These are phyloP conservation scores for Phialocephala subalpina DNA, from an alignment of 2,329 filamentous ascomycete species.

Conservation along the genomic window DNA sequence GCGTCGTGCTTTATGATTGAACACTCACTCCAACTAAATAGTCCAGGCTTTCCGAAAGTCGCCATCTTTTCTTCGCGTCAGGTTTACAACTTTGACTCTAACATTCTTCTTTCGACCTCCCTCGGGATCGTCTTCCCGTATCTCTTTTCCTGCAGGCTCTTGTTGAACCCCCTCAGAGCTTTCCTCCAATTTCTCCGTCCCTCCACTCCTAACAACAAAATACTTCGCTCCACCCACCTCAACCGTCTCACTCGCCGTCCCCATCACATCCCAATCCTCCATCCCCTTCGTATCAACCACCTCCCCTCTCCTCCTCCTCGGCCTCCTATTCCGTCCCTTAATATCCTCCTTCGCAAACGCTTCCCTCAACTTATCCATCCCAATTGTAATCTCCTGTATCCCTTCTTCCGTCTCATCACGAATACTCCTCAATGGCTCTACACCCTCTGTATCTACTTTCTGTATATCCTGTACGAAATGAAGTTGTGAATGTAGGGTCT, in stretches of 20 bases:
- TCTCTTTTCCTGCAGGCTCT: too few species aligned
- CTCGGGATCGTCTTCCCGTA: too few species aligned
- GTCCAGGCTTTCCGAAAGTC: too few species aligned
- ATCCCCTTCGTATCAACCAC: conserved; percentile 28
- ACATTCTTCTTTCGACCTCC: too few species aligned
- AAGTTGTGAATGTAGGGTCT: conserved; percentile 81
- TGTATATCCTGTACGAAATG: conserved; percentile 92
- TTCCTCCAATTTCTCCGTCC: conserved; percentile 19
- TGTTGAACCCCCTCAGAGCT: background rate
- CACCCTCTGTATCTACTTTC: conserved; percentile 73
- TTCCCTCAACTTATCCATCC: conserved; percentile 55
- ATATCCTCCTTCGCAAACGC: conserved; percentile 67
- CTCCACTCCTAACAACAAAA: conserved; percentile 47
- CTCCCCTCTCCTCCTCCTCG: conserved; percentile 37
- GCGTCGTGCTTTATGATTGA: too few species aligned
- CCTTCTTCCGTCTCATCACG: conserved; percentile 77
- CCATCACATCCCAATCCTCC: conserved; percentile 44
- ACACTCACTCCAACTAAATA: too few species aligned
- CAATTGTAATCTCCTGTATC: conserved; percentile 64
- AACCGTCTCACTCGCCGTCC: conserved; percentile 41
- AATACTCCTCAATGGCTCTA: conserved; percentile 80
- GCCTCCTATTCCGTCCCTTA: conserved; percentile 54
- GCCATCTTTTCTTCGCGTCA: too few species aligned
- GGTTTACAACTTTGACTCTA: too few species aligned
- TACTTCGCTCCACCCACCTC: conserved; percentile 42